Base-by-base conservation (phyloP, 345 rosid genomes). In the Limnanthes douglasii region DNA sequence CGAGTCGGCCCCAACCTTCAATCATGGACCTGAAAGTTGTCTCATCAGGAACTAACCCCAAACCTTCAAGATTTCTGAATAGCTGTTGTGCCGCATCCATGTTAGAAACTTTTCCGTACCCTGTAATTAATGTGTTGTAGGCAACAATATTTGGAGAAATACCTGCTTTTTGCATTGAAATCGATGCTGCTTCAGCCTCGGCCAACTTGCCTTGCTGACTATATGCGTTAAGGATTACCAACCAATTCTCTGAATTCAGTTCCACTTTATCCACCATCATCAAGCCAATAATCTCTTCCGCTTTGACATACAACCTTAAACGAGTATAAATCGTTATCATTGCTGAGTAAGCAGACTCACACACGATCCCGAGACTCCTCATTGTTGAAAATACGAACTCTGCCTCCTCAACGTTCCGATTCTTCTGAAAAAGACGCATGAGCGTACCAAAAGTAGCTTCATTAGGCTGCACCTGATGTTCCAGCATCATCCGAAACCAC, bases 1-100 rank as follows among this genome's bases (percentile, higher is more conserved):
- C 70, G 20, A 64, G 57, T 4, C 82, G 75, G 9, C 97, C 94
- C 93, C 94, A 86, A n/a, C 94, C 94, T 68, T 86, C 94, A 34
- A 86, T 60, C 94, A 86, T 82, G 34, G 94, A 75, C 39, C 93
- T 74, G 51, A 69, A 82, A 47, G 72, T 78, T 41, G 94, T 73
- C 45, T 75, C 88, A 67, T 82, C 85, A 8, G 97, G 88, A 44
- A 56, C 62, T 50, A 82, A 45, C 10, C 80, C 93, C 45, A 52
- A 31, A 27, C 60, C 63, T 42, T 6, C 34, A 38, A 75, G 59
- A 5, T 41, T 53, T 41, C 40, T 37, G 56, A 75, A 82, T 29
- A 69, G 41, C 10, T 49, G 48, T 46, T 82, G 61, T 9, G 85
- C 88, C 61, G 74, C 73, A 38, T 54, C 75, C 79, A 78, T 73